A percentile compares a stretch with the other conserved stretches of the same genome.
Conservation (phyloP, 2,329 filamentous ascomycete species). For the Phaeophleospora eucalypticola region DNA sequence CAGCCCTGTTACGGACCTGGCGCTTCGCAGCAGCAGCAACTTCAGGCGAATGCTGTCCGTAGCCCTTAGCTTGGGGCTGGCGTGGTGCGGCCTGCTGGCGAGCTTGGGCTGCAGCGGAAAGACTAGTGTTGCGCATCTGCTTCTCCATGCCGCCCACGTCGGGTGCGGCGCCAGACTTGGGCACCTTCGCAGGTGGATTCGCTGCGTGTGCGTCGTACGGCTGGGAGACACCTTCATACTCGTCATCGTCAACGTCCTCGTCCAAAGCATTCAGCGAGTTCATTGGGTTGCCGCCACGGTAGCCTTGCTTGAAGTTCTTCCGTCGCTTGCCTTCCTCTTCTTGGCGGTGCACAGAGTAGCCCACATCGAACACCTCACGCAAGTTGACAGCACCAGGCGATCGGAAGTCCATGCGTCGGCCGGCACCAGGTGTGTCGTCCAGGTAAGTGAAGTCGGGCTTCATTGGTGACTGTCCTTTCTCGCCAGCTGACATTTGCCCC, state of each 20-base stretch:
- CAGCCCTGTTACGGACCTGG: constrained; percentile 68
- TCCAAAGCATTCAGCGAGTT: constrained; percentile 62
- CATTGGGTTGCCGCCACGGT: constrained; percentile 60
- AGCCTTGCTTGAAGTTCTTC: constrained; percentile 73
- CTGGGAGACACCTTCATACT: constrained; percentile 57
- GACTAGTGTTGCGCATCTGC: constrained; percentile 77
- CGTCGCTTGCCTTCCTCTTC: constrained; percentile 92
- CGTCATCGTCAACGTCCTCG: constrained; percentile 62
- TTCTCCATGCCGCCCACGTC: constrained; percentile 75
- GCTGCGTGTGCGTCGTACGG: constrained; percentile 47
- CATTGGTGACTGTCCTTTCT: constrained; percentile 37
- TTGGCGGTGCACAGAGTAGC: constrained; percentile 94
- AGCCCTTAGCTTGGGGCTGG: constrained; percentile 61
- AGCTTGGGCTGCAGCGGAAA: constrained; percentile 63
- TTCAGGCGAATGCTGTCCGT: constrained; percentile 81
- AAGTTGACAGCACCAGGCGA: constrained; percentile 93
- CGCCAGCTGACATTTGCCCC: constrained; percentile 36
- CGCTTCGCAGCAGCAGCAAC: constrained; percentile 80
- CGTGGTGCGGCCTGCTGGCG: constrained; percentile 49
- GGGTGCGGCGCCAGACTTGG: constrained; percentile 51
- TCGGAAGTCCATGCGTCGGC: constrained; percentile 79
- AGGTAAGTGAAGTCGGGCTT: constrained; percentile 51
- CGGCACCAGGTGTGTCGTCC: constrained; percentile 53
- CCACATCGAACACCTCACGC: constrained; percentile 94
- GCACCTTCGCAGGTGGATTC: constrained; percentile 60